Evolutionary conservation across 2,329 filamentous ascomycete species (phyloP).

Genomic region (Monilinia polystroma): DNA sequence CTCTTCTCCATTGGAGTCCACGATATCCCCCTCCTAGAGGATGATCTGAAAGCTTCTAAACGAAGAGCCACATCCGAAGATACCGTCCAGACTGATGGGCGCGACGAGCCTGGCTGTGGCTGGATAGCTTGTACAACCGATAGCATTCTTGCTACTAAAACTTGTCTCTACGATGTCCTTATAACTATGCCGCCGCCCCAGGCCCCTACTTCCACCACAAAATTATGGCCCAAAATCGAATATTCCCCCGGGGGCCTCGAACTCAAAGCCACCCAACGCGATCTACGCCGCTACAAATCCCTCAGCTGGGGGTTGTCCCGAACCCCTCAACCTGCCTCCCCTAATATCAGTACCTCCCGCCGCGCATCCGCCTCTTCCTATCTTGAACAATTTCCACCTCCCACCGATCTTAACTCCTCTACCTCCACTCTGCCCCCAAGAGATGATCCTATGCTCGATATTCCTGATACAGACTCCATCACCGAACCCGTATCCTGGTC

Average conservation of each 20-base stretch:
- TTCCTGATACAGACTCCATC: slow-evolving; percentile 52
- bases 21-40: slow-evolving; percentile 77
- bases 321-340: slow-evolving; percentile 27
- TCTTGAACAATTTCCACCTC: slow-evolving; percentile 29
- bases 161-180: slow-evolving; percentile 83
- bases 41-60: slow-evolving; percentile 52
- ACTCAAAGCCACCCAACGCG: slow-evolving; percentile 85
- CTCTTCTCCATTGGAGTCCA: slow-evolving; percentile 94
- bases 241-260: slow-evolving; percentile 56
- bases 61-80: slow-evolving; percentile 41
- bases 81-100: slow-evolving; percentile 39
- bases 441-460: slow-evolving; percentile 46
- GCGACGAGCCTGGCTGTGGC: slow-evolving; percentile 56
- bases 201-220: slow-evolving; percentile 56
- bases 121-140: slow-evolving; percentile 98
- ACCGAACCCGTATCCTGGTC: slow-evolving; percentile 67
- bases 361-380: slow-evolving; percentile 24
- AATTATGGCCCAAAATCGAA: slow-evolving; percentile 75
- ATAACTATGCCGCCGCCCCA: slow-evolving; percentile 73
- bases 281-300: slow-evolving; percentile 74
- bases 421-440: slow-evolving; percentile 35
- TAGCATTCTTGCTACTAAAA: slow-evolving; percentile 84
- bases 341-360: slow-evolving; percentile 21
- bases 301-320: slow-evolving; percentile 63
- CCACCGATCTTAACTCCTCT: slow-evolving; percentile 25